Percentiles rank a stretch among this genome's conserved stretches.
Conservation (phyloP, 1,139 yeast species). For the Yamadazyma sp. region DNA sequence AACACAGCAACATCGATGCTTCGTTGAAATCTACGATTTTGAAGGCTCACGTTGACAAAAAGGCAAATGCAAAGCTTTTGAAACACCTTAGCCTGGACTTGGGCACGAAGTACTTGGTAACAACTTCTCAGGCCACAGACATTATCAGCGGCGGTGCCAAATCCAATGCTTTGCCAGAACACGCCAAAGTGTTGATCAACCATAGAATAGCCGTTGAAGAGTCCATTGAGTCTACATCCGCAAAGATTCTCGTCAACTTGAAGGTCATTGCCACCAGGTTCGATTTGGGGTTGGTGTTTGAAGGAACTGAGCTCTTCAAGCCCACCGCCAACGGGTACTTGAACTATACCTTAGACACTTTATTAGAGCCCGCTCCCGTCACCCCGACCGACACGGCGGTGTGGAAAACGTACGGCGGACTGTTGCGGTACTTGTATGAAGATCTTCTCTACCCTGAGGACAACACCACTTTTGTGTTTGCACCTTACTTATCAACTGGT, state of each 20-base stretch:
- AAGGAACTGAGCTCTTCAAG: constrained; percentile 28
- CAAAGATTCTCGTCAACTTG: constrained; percentile 36
- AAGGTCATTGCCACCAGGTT: constrained; percentile 40
- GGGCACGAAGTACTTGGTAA: constrained; percentile 43
- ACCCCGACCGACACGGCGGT: constrained; percentile 47
- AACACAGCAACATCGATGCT: constrained; percentile 32
- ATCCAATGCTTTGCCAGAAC: constrained; percentile 74
- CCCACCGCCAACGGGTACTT: constrained; percentile 46
- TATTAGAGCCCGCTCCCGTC: constrained; percentile 60
- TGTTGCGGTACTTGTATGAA: constrained; percentile 56
- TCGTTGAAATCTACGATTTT: constrained; percentile 36
- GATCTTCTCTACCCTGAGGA: constrained; percentile 36
- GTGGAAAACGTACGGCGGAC: constrained; percentile 56
- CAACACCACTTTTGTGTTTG: constrained; percentile 27
- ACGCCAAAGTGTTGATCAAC: constrained; percentile 54
- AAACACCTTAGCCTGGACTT: constrained; percentile 25
- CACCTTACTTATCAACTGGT: constrained; percentile 37
- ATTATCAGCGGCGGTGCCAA: constrained; percentile 68
- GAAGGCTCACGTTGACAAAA: constrained; percentile 36
- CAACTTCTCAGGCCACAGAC: constrained; percentile 69
- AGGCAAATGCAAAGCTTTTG: constrained; percentile 42
- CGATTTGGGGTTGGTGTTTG: constrained; percentile 44
- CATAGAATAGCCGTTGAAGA: constrained; percentile 59
- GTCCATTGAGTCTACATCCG: constrained; percentile 35
- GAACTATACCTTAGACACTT: constrained; percentile 33